Conservation (phyloP, 805 yeast species). For the Saturnispora kantuleensis region DNA sequence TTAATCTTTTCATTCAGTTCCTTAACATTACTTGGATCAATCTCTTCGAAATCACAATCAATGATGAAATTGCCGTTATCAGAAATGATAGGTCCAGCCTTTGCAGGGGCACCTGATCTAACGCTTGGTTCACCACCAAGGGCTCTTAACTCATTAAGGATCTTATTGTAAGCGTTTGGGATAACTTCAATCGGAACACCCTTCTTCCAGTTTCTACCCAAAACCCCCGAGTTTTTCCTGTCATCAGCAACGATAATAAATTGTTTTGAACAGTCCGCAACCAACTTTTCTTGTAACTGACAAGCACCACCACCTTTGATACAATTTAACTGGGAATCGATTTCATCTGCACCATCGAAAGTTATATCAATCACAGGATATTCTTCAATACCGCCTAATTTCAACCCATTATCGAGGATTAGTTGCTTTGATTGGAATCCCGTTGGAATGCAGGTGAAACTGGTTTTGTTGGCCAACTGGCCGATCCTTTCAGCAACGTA, state of each 20-base stretch:
- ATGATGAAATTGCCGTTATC: constrained; percentile 90
- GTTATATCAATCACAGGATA: constrained; percentile 79
- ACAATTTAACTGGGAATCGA: constrained; percentile 68
- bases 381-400: constrained; percentile 75
- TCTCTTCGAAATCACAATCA: constrained; percentile 86
- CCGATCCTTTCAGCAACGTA: constrained; percentile 93
- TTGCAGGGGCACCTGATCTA: constrained; percentile 82
- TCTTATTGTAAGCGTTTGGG: constrained; percentile 77
- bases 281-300: constrained; percentile 89
- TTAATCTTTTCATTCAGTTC: constrained; percentile 58
- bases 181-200: constrained; percentile 96
- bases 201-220: constrained; percentile 77
- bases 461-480: constrained; percentile 41
- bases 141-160: constrained; percentile 47
- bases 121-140: constrained; percentile 61
- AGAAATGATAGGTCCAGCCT: constrained; percentile 95
- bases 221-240: constrained; percentile 62
- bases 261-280: constrained; percentile 66
- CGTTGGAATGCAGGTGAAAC: constrained; percentile 81
- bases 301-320: constrained; percentile 99
- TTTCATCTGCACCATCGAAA: constrained; percentile 98
- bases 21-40: constrained; percentile 37
- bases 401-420: constrained; percentile 71
- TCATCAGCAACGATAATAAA: constrained; percentile 89
- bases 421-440: constrained; percentile 91